phyloP scores from a whole-genome alignment of 148 eudicot genomes.

The Limonium bicolor region DNA sequence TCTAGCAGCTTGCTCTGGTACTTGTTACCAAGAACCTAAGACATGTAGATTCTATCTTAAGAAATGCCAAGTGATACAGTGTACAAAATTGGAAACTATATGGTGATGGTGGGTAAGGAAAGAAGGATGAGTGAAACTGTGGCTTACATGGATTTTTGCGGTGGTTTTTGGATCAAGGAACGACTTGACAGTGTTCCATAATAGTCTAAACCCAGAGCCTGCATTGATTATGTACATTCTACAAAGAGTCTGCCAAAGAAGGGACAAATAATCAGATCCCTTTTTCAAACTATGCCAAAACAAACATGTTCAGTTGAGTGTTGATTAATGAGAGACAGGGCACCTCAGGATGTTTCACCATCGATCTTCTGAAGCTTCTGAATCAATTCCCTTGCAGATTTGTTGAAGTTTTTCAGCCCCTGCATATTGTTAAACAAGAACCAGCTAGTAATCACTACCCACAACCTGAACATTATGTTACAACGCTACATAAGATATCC shows the following conservation, averaged over 20 bases:
- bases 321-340: background rate
- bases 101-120: too few species aligned
- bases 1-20: constrained; percentile 89
- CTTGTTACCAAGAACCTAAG: constrained; percentile 76
- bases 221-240: constrained; percentile 12
- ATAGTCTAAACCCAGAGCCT: constrained; percentile 8
- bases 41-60: too few species aligned
- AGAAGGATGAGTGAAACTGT: background rate
- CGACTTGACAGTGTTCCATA: constrained; percentile 6
- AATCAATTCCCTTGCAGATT: constrained; percentile 75
- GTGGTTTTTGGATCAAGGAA: constrained; percentile 10
- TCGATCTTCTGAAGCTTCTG: constrained; percentile 75
- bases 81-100: too few species aligned
- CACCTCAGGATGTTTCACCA: constrained; percentile 83
- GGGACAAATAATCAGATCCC: background rate
- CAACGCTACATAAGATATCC: background rate
- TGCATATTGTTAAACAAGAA: too few species aligned
- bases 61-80: background rate
- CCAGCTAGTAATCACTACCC: too few species aligned
- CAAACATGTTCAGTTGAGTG: background rate
- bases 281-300: background rate
- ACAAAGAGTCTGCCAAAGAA: constrained; percentile 8
- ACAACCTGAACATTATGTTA: too few species aligned
- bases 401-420: constrained; percentile 82
- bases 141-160: constrained; percentile 8